Evolutionary conservation across 139 green algal genomes (phyloP).

Genomic region (Mychonastes homosphaera): DNA sequence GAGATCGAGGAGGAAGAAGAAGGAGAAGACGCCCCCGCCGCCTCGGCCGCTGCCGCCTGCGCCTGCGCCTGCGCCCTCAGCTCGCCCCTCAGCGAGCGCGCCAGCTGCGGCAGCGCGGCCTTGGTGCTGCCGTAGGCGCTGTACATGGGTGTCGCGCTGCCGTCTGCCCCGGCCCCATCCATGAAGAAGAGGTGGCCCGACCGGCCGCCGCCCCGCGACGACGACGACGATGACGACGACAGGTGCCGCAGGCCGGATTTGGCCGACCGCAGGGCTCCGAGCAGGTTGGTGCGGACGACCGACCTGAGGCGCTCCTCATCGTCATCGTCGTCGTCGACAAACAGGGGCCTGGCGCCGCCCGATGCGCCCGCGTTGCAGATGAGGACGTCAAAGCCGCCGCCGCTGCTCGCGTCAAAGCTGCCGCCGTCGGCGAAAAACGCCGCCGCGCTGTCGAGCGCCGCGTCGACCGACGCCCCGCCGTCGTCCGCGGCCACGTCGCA

Average conservation of each 20-base stretch:
- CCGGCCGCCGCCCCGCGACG: no score
- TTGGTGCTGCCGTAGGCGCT: constrained; percentile 74
- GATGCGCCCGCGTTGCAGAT: constrained; percentile 74
- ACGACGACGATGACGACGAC: no score
- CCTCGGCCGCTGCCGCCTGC: background rate
- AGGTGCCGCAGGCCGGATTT: constrained; percentile 24
- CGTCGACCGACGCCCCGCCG: no score
- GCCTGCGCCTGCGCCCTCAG: constrained; percentile 4
- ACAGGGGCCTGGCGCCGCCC: constrained; percentile 53
- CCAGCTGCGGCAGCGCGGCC: constrained; percentile 64
- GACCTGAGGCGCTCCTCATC: constrained; percentile 23
- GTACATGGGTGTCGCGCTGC: constrained; percentile 62
- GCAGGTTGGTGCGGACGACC: constrained; percentile 77
- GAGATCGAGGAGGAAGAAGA: constrained; percentile 17
- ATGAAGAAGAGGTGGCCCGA: constrained; percentile 85
- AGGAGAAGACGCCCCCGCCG: background rate
- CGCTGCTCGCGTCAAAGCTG: no score
- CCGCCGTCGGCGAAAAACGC: no score
- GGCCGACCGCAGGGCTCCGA: constrained; percentile 62
- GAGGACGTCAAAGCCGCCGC: background rate
- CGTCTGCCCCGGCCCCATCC: constrained; percentile 68
- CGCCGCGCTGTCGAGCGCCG: no score
- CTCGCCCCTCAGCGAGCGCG: constrained; percentile 41
- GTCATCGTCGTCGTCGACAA: constrained; percentile 27
- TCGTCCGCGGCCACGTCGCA: no score